Evolutionary conservation across 2,329 filamentous ascomycete genomes (phyloP), one percentile per base, ranked within the genome.

Genomic region (Paracorniculantispora psalliotae): DNA sequence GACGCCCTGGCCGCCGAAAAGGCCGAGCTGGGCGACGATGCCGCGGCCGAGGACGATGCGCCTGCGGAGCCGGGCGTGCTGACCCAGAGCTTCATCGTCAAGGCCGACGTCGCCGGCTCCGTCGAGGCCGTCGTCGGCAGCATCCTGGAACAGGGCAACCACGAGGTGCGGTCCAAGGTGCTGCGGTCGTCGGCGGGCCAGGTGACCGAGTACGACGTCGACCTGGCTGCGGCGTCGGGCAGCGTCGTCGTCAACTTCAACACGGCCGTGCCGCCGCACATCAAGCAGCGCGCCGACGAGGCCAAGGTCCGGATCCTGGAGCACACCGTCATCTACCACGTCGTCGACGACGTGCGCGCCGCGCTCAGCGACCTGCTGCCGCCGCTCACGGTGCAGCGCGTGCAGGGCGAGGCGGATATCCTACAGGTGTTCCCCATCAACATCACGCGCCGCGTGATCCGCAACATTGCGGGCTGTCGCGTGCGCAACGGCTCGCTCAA

Each of bases 51-150:
- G 26, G 67, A n/a, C n/a, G n/a, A n/a, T n/a, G n/a, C n/a, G n/a
- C n/a, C 70, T 2, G 67, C 71, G 1, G 74, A 75, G 26, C 66
- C 72, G 35, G 77, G 79, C 9, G 73, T 81, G 8, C 78, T 79
- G 53, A 75, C 81, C 17, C 81, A 96, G 50, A 89, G 89, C 66
- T 94, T 97, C 73, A 85, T 94, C 60, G 80, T 99, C 75, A 96
- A 96, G 73, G 92, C 88, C 57, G 94, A 99, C 67, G 94, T 97
- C 19, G 90, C 89, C 62, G 94, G 94, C 39, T 97, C 93, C 0
- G 92, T 92, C 0, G 94, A 99, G 76, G 94, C 94, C 2, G 89
- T 97, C 2, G 80, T 87, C 61, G 88, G 90, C 51, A 87, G 88
- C 9, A 81, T 99, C 60, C 78, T 86, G 61, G 85, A 88, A 61